These are phyloP conservation scores for Cryptococcus sp. DNA, from an alignment of 1,284 basidiomycete genomes.

Conservation along the genomic window DNA sequence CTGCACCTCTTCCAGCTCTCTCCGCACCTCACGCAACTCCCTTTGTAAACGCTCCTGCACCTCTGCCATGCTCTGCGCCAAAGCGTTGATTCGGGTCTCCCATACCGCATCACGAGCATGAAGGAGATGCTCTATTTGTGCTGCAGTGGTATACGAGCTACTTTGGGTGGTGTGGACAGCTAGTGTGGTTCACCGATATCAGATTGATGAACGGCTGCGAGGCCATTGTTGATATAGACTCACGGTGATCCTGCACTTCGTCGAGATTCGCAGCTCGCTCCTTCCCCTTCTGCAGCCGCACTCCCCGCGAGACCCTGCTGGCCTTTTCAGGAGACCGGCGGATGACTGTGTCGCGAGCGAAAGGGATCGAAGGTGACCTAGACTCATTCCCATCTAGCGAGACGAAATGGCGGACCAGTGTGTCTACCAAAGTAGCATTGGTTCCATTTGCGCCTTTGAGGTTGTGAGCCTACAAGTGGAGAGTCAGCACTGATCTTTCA, in stretches of 20 bases:
- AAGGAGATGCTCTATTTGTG: constrained; percentile 13
- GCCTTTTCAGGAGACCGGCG: not conserved
- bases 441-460: constrained; percentile 48
- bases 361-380: no score
- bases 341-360: no score
- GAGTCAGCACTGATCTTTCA: not conserved
- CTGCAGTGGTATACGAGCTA: not conserved
- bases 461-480: constrained; percentile 34
- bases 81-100: constrained; percentile 4
- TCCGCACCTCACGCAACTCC: no score
- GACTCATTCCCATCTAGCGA: constrained; percentile 14
- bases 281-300: constrained; percentile 1
- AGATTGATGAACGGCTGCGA: not conserved
- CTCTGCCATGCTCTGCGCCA: no score
- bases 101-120: constrained; percentile 13
- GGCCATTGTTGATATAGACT: no score
- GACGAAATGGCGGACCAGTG: constrained; percentile 33
- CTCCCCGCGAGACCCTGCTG: not conserved
- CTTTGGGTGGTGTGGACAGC: not conserved
- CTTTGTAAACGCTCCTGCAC: no score
- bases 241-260: no score
- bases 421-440: constrained; percentile 35
- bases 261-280: not conserved
- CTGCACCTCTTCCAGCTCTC: no score
- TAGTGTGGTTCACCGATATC: constrained; percentile 2